These are phyloP conservation scores for Orbilia blumenaviensis DNA, from an alignment of 2,329 filamentous ascomycete species.

Conservation along the genomic window DNA sequence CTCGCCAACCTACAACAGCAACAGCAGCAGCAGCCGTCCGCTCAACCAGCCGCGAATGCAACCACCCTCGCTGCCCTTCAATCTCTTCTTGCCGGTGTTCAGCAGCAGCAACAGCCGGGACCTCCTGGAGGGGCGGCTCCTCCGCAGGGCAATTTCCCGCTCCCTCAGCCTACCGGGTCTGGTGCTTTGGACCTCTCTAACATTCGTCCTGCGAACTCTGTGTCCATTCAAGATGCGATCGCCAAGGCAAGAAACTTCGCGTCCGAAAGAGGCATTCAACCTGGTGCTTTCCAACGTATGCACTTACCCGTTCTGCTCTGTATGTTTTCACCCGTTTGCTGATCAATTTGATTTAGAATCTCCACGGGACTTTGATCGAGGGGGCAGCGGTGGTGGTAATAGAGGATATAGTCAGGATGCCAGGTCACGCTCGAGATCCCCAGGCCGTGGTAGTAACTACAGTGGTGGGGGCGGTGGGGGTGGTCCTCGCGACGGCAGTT, in stretches of 20 bases:
- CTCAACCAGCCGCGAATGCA: slow-evolving; percentile 29
- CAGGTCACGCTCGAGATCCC: slow-evolving; percentile 76
- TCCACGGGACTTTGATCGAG: slow-evolving; percentile 38
- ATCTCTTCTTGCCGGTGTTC: slow-evolving; percentile 38
- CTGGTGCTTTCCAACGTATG: slow-evolving; percentile 37
- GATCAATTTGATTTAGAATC: slow-evolving; percentile 51
- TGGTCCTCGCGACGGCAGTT: slow-evolving; percentile 24
- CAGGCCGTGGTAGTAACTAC: slow-evolving; percentile 69
- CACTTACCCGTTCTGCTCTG: not conserved
- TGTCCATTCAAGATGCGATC: slow-evolving; percentile 84
- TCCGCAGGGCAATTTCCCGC: slow-evolving; percentile 62
- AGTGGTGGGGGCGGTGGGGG: slow-evolving; percentile 70
- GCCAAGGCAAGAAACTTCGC: slow-evolving; percentile 77
- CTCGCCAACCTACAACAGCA: slow-evolving; percentile 31
- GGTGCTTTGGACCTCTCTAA: slow-evolving; percentile 82
- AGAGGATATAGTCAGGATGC: slow-evolving; percentile 60
- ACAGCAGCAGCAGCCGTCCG: slow-evolving; percentile 36
- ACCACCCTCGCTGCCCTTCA: slow-evolving; percentile 35
- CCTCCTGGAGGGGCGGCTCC: slow-evolving; percentile 55
- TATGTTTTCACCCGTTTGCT: slow-evolving; percentile 42
- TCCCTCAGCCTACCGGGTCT: slow-evolving; percentile 75
- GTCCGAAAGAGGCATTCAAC: slow-evolving; percentile 54
- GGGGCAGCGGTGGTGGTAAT: slow-evolving; percentile 63
- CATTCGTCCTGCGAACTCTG: slow-evolving; percentile 79
- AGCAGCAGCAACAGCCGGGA: slow-evolving; percentile 40